Conservation (phyloP, 2,329 filamentous ascomycete species). For the Penicillium verrucosum region DNA sequence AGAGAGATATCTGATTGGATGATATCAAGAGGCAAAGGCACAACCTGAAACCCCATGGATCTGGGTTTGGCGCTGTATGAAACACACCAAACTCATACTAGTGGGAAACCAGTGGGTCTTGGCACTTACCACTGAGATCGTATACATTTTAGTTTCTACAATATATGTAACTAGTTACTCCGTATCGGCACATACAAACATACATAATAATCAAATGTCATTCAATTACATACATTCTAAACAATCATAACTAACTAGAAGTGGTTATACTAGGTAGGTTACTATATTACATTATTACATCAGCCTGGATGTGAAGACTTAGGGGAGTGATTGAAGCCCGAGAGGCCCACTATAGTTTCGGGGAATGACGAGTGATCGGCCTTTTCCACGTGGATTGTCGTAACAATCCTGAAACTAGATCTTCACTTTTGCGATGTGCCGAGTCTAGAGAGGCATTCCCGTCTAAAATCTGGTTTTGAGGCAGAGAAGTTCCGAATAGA, state of each 20-base stretch:
- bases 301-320: neutral
- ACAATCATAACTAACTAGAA: too few relatives aligned
- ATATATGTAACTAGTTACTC: too few relatives aligned
- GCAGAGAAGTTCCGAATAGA: conserved; percentile 3
- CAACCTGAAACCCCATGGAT: conserved; percentile 30
- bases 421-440: neutral
- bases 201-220: too few relatives aligned
- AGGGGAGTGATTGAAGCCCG: neutral
- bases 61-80: conserved; percentile 22
- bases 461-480: neutral
- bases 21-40: conserved; percentile 1
- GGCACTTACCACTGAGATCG: neutral
- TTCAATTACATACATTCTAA: neutral
- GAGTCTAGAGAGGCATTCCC: neutral
- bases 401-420: conserved; percentile 4
- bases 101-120: conserved; percentile 17
- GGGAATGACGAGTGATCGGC: neutral
- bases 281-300: neutral
- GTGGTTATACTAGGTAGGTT: too few relatives aligned
- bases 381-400: conserved; percentile 1
- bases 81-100: conserved; percentile 30
- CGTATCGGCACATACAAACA: too few relatives aligned
- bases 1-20: neutral
- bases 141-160: neutral
- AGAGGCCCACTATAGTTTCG: neutral